Base-by-base conservation (phyloP, 1,139 yeast genomes). In the Pichia sp. region DNA sequence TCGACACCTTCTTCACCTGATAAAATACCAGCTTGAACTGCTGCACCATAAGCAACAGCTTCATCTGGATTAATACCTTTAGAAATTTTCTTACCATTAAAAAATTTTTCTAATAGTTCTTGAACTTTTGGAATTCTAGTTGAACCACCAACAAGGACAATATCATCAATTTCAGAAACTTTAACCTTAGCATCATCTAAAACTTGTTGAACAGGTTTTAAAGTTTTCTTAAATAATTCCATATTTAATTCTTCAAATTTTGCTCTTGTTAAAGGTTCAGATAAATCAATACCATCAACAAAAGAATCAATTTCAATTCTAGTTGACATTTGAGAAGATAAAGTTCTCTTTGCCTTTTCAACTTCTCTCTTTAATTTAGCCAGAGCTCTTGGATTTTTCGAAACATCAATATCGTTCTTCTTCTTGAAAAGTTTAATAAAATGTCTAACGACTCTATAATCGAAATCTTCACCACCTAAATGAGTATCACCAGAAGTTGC, bases 71-170 rank as follows among this genome's bases (percentile, higher is more conserved):
- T 88, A 62, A 88, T 87, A 70, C 95, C 94, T 76, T 86, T 87
- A 53, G 94, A 81, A 44, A 94, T 91, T 71, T 87, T 84, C 76
- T 88, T 88, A 59, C 95, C 95, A 62, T 82, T 82, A 67, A 88
- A 88, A 77, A 70, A 87, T 54, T 77, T 74, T 69, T 88, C 95
- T 54, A 88, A 75, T 57, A 88, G 74, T 67, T 84, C 84, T 73
- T 86, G 96, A 53, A 88, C 95, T 75, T 87, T 88, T 69, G 96
- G 96, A 72, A 88, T 88, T 79, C 96, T 87, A 48, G 96, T 88
- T 37, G 96, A 88, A 69, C 96, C 96, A 74, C 96, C 96, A 57
- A 88, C 96, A 46, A 88, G 74, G 35, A 88, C 96, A 64, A 88
- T 85, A 62, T 88, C 96, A 64, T 88, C 93, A 53, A 88, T 76